Evolutionary conservation across 345 rosid species (phyloP), one percentile per base, ranked within the genome.

Genomic region (Citrus sinensis): DNA sequence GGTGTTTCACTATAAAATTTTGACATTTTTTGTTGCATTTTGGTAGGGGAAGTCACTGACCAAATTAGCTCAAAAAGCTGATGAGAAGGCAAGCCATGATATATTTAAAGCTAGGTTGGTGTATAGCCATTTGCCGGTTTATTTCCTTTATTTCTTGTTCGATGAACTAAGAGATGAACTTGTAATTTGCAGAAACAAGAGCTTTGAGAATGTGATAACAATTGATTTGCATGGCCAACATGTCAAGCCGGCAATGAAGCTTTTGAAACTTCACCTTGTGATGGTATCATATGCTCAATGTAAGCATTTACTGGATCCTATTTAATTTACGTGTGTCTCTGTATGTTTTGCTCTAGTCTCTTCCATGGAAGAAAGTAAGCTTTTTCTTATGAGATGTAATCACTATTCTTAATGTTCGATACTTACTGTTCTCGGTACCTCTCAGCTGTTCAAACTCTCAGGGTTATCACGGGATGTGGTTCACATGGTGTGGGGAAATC

Each of bases 201-300:
- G 46, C 66, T 87, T 93, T 74, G 93, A 92, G 84, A 95, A 95
- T 79, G 84, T 88, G 72, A 78, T 93, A 83, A 93, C 97, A 78
- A 95, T 95, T 75, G 99, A 95, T 86, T 84, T 95, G 80, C 99
- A 95, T 67, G 99, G 99, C 61, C 99, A 95, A 80, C 98, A 93
- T 83, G 96, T 93, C 66, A 92, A 95, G 82, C 90, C 86, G 83
- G 97, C 98, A 68, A 91, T 92, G 94, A 85, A 77, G 83, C 84
- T 92, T 74, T 81, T 95, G 77, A 95, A 95, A 84, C 76, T 89
- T 65, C 94, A 92, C 83, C 92, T 95, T 74, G 79, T 93, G 62
- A 76, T 92, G 30, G 97, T 90, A 81, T 79, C 88, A 40, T 90
- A 89, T 67, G 87, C 81, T 29, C 89, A 87, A 35, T 93, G 99